These are phyloP conservation scores for Galerina sulciceps DNA, from an alignment of 768 basidiomycete genomes.

Conservation along the genomic window DNA sequence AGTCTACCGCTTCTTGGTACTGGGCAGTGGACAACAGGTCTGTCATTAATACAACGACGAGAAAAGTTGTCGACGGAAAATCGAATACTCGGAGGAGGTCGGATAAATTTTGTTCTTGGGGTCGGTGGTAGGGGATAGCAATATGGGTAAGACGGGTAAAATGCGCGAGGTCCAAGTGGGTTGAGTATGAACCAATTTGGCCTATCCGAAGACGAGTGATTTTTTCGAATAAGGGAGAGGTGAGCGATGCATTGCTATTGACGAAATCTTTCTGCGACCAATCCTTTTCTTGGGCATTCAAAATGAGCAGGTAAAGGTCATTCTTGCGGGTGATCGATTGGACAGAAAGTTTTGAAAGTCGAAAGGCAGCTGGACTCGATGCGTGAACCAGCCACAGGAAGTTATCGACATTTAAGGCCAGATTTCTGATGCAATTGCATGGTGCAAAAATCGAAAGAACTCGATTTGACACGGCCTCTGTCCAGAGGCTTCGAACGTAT, in stretches of 20 bases:
- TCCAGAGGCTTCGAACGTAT: constrained; percentile 23
- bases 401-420: constrained; percentile 24
- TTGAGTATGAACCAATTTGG: constrained; percentile 13
- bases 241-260: background rate
- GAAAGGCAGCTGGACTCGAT: background rate
- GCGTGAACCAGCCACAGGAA: constrained; percentile 22
- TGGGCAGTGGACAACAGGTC: constrained; percentile 11
- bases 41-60: constrained; percentile 23
- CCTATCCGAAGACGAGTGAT: constrained; percentile 26
- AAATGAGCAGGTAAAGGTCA: constrained; percentile 16
- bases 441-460: constrained; percentile 20
- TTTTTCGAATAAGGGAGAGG: constrained; percentile 19
- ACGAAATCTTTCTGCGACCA: constrained; percentile 14
- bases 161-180: constrained; percentile 16
- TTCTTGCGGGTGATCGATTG: constrained; percentile 6
- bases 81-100: constrained; percentile 18
- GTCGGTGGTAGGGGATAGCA: constrained; percentile 23
- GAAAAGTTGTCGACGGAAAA: constrained; percentile 4
- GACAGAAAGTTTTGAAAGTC: background rate
- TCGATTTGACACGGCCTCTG: constrained; percentile 17
- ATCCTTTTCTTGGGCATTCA: constrained; percentile 12
- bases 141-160: constrained; percentile 24
- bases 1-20: constrained; percentile 12
- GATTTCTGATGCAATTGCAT: constrained; percentile 18
- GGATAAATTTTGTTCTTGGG: constrained; percentile 12